Evolutionary conservation across 148 eudicot species (phyloP).

Genomic region (Fagopyrum tataricum): DNA sequence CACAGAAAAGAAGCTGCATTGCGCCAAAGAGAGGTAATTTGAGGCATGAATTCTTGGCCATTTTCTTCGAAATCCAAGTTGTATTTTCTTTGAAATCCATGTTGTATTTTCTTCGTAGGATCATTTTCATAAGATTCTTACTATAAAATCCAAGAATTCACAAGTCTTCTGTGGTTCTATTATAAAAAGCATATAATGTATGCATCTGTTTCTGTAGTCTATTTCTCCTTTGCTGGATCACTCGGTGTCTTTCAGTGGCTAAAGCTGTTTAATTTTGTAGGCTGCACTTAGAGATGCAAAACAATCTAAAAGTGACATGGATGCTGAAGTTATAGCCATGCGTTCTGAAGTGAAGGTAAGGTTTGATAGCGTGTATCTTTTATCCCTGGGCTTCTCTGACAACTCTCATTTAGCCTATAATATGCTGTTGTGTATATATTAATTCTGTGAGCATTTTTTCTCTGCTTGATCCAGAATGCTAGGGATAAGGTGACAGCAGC

Average conservation of each 20-base stretch:
- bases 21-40: constrained; percentile 76
- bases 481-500: constrained; percentile 52
- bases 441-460: constrained; percentile 15
- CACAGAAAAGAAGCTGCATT: constrained; percentile 92
- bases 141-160: background rate
- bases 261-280: constrained; percentile 28
- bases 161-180: background rate
- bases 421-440: constrained; percentile 11
- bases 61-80: background rate
- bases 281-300: constrained; percentile 81
- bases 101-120: background rate
- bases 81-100: background rate
- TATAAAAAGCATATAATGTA: background rate
- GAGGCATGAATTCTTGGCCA: background rate
- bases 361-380: background rate
- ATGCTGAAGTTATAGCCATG: constrained; percentile 48
- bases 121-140: background rate
- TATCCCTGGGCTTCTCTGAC: background rate
- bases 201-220: background rate
- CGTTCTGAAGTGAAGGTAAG: constrained; percentile 57
- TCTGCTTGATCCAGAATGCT: constrained; percentile 43
- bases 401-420: constrained; percentile 6
- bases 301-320: constrained; percentile 47
- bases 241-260: constrained; percentile 7
- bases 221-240: background rate